These are phyloP conservation scores for Alternaria alternata DNA, from an alignment of 2,329 filamentous ascomycete genomes.

Conservation along the genomic window DNA sequence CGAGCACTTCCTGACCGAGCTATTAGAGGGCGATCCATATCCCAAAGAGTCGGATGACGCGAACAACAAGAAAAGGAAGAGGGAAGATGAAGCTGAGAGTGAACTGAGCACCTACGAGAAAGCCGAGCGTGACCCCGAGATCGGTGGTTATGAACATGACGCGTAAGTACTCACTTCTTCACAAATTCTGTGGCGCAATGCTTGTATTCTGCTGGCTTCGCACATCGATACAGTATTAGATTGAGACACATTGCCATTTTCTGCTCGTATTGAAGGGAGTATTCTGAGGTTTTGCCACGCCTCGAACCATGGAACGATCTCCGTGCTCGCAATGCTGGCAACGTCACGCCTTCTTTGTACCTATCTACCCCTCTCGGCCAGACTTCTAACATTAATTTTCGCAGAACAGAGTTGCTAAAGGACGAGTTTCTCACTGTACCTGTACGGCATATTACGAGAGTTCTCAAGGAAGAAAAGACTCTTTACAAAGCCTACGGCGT, in stretches of 20 bases:
- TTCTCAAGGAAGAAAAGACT: conserved; percentile 41
- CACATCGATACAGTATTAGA: not conserved
- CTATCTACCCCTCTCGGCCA: not conserved
- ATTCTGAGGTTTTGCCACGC: not conserved
- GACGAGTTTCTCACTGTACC: conserved; percentile 54
- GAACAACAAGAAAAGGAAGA: conserved; percentile 45
- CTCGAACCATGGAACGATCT: conserved; percentile 8
- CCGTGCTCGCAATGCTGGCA: not conserved
- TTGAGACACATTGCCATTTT: not conserved
- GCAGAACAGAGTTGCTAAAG: conserved; percentile 49
- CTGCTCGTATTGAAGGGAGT: conserved; percentile 11
- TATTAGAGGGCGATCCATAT: conserved; percentile 45
- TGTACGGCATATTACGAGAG: conserved; percentile 45
- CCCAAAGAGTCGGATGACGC: conserved; percentile 43
- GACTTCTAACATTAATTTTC: conserved; percentile 18
- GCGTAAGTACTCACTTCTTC: conserved; percentile 38
- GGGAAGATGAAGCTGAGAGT: conserved; percentile 32
- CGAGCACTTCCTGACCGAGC: conserved; percentile 36
- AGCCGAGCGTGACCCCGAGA: conserved; percentile 19
- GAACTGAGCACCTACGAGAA: conserved; percentile 35
- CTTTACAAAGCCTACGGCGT: conserved; percentile 51
- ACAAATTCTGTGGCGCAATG: not conserved
- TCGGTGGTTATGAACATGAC: conserved; percentile 29
- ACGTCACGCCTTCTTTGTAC: not conserved
- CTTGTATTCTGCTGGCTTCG: not conserved